A percentile compares a stretch with the other conserved stretches of the same genome.
Evolutionary conservation across 208 protist species (phyloP).

Genomic region (Herpetomonas tarakana): DNA sequence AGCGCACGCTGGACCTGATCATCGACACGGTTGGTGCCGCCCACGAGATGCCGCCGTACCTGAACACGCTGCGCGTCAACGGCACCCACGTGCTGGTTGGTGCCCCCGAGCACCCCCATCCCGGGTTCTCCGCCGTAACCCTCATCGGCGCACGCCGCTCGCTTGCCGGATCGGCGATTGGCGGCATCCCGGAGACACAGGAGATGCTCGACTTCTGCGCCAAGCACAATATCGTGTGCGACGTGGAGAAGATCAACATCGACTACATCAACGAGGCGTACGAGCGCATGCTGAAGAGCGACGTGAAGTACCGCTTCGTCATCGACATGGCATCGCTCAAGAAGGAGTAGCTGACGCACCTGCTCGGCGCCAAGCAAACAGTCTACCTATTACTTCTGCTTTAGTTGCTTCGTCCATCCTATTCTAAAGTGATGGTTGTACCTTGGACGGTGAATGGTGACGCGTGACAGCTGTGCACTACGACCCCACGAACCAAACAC

Average conservation of each 20-base stretch:
- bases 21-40: constrained; percentile 58
- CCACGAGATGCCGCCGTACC: constrained; percentile 52
- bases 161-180: constrained; percentile 59
- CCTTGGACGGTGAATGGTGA: too few relatives aligned
- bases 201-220: constrained; percentile 86
- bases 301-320: constrained; percentile 76
- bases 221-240: constrained; percentile 60
- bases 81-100: constrained; percentile 62
- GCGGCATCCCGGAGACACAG: constrained; percentile 66
- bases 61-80: constrained; percentile 37
- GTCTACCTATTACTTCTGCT: neutral
- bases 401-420: neutral
- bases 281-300: constrained; percentile 59
- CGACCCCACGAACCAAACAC: too few relatives aligned
- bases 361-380: neutral
- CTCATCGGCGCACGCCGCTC: constrained; percentile 22
- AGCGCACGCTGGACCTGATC: constrained; percentile 51
- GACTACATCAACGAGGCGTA: constrained; percentile 70
- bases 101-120: constrained; percentile 37
- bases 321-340: constrained; percentile 61
- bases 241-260: constrained; percentile 64
- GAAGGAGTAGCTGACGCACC: constrained; percentile 13
- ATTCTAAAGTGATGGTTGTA: too few relatives aligned
- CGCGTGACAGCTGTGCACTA: too few relatives aligned
- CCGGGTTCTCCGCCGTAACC: constrained; percentile 24